A percentile compares a stretch with the other conserved stretches of the same genome.
These are phyloP conservation scores for Cunninghamia lanceolata DNA, from an alignment of 75 land plant genomes.

Conservation along the genomic window DNA sequence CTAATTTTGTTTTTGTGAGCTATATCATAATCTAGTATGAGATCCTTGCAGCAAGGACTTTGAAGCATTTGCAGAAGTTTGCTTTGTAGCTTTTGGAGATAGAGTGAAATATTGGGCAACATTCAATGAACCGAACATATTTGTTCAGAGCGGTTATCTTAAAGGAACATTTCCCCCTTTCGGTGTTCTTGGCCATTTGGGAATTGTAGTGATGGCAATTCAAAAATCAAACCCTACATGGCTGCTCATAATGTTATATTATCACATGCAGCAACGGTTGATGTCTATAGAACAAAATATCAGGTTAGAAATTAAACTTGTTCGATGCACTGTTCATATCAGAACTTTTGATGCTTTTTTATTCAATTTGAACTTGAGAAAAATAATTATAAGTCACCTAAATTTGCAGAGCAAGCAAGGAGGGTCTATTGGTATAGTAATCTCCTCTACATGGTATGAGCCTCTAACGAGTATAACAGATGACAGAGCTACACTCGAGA, in stretches of 20 bases:
- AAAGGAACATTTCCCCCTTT: neutral
- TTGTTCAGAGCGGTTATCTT: neutral
- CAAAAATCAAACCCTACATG: conserved; percentile 10
- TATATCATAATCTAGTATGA: too few species aligned
- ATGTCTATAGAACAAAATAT: conserved; percentile 3
- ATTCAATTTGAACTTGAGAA: too few species aligned
- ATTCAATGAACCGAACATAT: neutral
- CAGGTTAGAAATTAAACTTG: neutral
- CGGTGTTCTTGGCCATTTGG: neutral
- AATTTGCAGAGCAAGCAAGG: conserved; percentile 36
- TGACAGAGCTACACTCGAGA: conserved; percentile 38
- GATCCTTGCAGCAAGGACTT: neutral
- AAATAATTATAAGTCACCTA: too few species aligned
- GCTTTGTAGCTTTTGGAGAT: neutral
- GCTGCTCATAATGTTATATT: conserved; percentile 8
- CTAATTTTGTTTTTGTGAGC: too few species aligned
- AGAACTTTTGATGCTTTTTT: too few species aligned
- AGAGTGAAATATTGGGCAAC: conserved; percentile 1
- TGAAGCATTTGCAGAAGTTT: neutral
- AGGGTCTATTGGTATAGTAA: conserved; percentile 53
- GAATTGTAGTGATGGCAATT: conserved; percentile 11
- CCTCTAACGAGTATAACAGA: conserved; percentile 24
- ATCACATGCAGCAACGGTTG: conserved; percentile 14
- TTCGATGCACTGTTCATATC: neutral
- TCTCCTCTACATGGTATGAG: conserved; percentile 37